Evolutionary conservation across 139 green algal genomes (phyloP).

Genomic region (Spirogloea muscicola): DNA sequence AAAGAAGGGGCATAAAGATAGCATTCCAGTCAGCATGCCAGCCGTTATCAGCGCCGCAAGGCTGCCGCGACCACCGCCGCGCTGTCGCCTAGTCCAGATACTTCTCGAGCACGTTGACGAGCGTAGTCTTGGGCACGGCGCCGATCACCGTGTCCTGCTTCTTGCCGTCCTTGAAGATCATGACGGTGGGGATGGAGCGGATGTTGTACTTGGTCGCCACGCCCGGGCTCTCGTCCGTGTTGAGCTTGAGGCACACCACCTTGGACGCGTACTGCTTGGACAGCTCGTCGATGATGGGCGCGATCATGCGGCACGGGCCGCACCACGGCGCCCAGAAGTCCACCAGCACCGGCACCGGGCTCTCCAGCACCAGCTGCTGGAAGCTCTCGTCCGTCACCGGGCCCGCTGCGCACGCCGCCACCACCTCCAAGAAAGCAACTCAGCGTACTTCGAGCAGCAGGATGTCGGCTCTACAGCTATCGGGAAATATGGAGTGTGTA

Average conservation of each 20-base stretch:
- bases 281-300: constrained; percentile 59
- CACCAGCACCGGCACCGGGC: constrained; percentile 79
- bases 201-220: constrained; percentile 95
- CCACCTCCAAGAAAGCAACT: too few species aligned
- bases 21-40: too few species aligned
- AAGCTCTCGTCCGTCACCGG: constrained; percentile 79
- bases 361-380: constrained; percentile 80
- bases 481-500: too few species aligned
- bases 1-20: too few species aligned
- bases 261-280: constrained; percentile 49
- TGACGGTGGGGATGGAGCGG: constrained; percentile 91
- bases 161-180: constrained; percentile 93
- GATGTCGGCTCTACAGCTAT: too few species aligned
- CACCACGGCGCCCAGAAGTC: constrained; percentile 90
- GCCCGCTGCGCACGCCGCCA: too few species aligned
- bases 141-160: constrained; percentile 98
- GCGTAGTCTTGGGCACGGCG: constrained; percentile 88
- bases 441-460: too few species aligned
- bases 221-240: constrained; percentile 93
- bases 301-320: constrained; percentile 65
- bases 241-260: constrained; percentile 75
- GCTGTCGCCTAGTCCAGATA: too few species aligned
- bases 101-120: constrained; percentile 89
- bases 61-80: too few species aligned
- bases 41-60: too few species aligned